A percentile compares a stretch with the other conserved stretches of the same genome.
Conservation (phyloP, 371 early-diverging fungal species). For the Basidiobolus meristosporus region DNA sequence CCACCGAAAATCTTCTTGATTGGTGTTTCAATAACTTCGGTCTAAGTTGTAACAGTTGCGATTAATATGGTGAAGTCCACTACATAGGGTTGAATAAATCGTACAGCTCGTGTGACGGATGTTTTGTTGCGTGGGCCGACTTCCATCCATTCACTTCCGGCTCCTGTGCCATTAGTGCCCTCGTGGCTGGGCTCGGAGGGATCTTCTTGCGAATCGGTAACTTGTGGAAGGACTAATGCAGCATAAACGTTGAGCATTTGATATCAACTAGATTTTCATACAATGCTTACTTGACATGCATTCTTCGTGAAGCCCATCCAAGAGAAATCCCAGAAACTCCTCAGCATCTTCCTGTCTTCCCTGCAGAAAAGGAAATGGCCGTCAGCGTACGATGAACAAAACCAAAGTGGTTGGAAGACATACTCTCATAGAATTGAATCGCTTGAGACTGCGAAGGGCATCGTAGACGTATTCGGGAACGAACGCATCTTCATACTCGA, state of each 20-base stretch:
- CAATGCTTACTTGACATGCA: slow-evolving; percentile 26
- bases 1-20: slow-evolving; percentile 82
- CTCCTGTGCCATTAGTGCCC: slow-evolving; percentile 1
- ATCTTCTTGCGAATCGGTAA: too few relatives aligned
- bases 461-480: slow-evolving; percentile 87
- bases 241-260: too few relatives aligned
- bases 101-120: slow-evolving; percentile 7
- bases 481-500: slow-evolving; percentile 53
- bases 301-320: slow-evolving; percentile 91
- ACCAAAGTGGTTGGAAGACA: not conserved
- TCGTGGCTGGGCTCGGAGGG: not conserved
- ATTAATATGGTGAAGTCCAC: not conserved
- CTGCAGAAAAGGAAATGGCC: slow-evolving; percentile 4
- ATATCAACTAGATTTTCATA: not conserved
- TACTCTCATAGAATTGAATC: slow-evolving; percentile 56
- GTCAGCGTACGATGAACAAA: not conserved
- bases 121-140: slow-evolving; percentile 75
- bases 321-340: slow-evolving; percentile 80
- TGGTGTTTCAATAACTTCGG: slow-evolving; percentile 48
- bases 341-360: slow-evolving; percentile 96
- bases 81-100: not conserved
- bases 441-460: slow-evolving; percentile 54
- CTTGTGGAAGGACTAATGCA: too few relatives aligned
- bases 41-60: slow-evolving; percentile 8
- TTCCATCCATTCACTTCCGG: slow-evolving; percentile 61